Evolutionary conservation across 306 rosid species (phyloP).

Genomic region (Datisca glomerata): DNA sequence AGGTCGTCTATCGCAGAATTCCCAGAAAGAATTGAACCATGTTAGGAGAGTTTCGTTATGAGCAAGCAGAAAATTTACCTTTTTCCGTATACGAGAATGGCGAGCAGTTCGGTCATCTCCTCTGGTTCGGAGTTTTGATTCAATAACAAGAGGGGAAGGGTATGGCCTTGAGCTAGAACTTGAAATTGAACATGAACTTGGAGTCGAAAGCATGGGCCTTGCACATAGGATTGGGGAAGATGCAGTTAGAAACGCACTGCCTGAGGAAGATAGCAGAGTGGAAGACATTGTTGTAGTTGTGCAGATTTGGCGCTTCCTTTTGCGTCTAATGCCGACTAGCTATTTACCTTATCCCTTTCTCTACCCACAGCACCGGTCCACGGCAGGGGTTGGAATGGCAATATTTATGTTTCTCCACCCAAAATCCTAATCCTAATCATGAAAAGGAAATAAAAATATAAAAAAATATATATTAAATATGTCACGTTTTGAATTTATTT

Average conservation of each 20-base stretch:
- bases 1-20: no score
- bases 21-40: not conserved
- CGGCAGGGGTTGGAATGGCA: no score
- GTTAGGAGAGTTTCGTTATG: not conserved
- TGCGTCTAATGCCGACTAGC: no score
- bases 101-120: slow-evolving; percentile 54
- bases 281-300: not conserved
- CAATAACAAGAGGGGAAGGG: slow-evolving; percentile 20
- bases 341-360: no score
- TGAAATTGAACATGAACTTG: slow-evolving; percentile 4
- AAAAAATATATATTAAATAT: no score
- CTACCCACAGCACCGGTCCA: no score
- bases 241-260: not conserved
- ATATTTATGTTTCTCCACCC: no score
- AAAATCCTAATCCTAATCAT: no score
- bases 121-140: slow-evolving; percentile 34
- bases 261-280: not conserved
- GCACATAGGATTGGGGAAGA: not conserved
- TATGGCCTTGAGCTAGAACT: not conserved
- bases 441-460: no score
- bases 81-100: slow-evolving; percentile 40
- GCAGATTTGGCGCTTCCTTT: no score
- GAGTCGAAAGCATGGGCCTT: not conserved
- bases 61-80: slow-evolving; percentile 14
- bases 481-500: no score